These are phyloP conservation scores for Rhodamnia argentea DNA, from an alignment of 345 rosid species.

Conservation along the genomic window DNA sequence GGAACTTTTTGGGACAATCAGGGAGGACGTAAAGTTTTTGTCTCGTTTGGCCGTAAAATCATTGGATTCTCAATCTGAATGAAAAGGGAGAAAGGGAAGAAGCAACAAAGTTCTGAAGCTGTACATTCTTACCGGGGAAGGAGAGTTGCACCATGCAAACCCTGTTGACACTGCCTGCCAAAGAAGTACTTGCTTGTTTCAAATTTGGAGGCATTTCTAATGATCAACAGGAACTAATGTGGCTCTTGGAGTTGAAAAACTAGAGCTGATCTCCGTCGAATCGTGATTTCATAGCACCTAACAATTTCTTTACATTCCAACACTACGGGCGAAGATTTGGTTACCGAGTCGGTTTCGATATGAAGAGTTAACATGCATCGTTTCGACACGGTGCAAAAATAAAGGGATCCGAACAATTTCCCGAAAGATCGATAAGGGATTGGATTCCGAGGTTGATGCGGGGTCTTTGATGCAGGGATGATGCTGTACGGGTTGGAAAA, in stretches of 20 bases:
- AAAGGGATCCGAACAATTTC: neutral
- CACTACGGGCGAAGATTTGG: neutral
- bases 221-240: neutral
- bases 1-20: neutral
- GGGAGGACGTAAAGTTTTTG: neutral
- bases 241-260: neutral
- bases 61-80: neutral
- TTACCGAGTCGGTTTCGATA: neutral
- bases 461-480: too few relatives aligned
- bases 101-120: neutral
- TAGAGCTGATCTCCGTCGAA: neutral
- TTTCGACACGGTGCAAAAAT: neutral
- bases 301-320: neutral
- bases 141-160: neutral
- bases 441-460: neutral
- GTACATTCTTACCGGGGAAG: neutral
- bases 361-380: too few relatives aligned
- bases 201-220: neutral
- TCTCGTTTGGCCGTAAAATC: neutral
- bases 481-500: neutral
- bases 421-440: rapidly evolving
- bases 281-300: neutral
- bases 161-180: neutral
- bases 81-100: neutral
- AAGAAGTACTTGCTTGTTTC: neutral